Evolutionary conservation across 257 asterid species (phyloP).

Genomic region (Leptodermis oblonga): DNA sequence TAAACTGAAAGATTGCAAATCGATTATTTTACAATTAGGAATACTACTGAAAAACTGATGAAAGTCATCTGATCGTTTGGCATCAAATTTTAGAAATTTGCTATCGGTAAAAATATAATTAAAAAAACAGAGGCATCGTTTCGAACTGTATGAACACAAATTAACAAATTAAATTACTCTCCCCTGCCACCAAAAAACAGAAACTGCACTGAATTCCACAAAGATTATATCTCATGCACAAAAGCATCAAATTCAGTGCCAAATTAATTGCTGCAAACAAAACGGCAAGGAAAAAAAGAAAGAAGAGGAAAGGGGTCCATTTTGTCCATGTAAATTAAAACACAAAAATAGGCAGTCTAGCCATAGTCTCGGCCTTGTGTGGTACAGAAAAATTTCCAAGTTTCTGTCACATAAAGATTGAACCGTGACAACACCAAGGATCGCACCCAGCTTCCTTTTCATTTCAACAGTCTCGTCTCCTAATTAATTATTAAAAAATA

Average conservation of each 20-base stretch:
- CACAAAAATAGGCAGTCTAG: neutral
- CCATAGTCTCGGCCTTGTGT: neutral
- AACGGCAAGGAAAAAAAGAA: neutral
- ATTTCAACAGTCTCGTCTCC: conserved; percentile 1
- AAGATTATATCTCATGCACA: conserved; percentile 6
- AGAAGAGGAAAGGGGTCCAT: conserved; percentile 6
- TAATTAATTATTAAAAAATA: too few relatives aligned
- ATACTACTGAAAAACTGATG: too few relatives aligned
- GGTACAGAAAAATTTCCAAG: conserved; percentile 3
- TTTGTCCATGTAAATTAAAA: neutral
- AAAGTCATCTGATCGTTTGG: too few relatives aligned
- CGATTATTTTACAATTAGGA: too few relatives aligned
- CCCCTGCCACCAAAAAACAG: too few relatives aligned
- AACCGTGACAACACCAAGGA: neutral
- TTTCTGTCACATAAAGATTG: neutral
- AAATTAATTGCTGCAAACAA: neutral
- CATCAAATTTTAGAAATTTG: too few relatives aligned
- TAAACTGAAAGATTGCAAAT: too few relatives aligned
- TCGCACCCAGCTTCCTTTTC: neutral
- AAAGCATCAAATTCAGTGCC: conserved; percentile 10
- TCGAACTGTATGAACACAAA: too few relatives aligned
- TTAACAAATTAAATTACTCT: too few relatives aligned
- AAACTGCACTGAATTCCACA: conserved; percentile 7
- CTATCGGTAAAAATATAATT: too few relatives aligned
- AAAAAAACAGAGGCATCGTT: too few relatives aligned